These are phyloP conservation scores for Alternaria burnsii DNA, from an alignment of 2,329 filamentous ascomycete species.

Conservation along the genomic window DNA sequence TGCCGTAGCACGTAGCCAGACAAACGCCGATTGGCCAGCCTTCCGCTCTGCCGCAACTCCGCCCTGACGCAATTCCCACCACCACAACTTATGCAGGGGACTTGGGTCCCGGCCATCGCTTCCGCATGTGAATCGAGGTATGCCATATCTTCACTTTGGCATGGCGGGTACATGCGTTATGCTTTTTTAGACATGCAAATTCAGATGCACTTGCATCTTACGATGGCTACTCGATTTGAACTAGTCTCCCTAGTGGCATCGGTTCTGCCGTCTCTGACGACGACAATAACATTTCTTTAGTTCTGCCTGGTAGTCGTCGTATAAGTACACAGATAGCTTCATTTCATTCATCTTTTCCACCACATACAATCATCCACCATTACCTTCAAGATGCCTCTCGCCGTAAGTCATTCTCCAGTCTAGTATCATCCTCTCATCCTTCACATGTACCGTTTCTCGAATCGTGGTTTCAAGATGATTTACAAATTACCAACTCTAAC, in stretches of 20 bases:
- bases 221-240: constrained; percentile 19
- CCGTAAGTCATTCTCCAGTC: constrained; percentile 30
- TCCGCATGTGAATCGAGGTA: not conserved
- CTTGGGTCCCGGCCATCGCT: not conserved
- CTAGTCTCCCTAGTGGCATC: constrained; percentile 22
- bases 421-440: not conserved
- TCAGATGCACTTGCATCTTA: constrained; percentile 5
- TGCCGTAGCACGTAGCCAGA: constrained; percentile 19
- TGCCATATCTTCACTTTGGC: not conserved
- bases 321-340: not conserved
- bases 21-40: constrained; percentile 19
- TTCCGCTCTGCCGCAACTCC: constrained; percentile 2
- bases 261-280: constrained; percentile 2
- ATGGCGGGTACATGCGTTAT: not conserved
- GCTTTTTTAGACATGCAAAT: not conserved
- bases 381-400: constrained; percentile 44
- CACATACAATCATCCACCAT: constrained; percentile 13
- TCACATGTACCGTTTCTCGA: not conserved
- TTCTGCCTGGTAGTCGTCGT: not conserved
- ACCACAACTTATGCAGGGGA: not conserved
- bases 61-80: constrained; percentile 24
- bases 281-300: not conserved
- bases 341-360: not conserved
- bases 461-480: not conserved
- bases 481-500: not conserved